Conservation (phyloP, 148 eudicot genomes). For the Fagopyrum tataricum region DNA sequence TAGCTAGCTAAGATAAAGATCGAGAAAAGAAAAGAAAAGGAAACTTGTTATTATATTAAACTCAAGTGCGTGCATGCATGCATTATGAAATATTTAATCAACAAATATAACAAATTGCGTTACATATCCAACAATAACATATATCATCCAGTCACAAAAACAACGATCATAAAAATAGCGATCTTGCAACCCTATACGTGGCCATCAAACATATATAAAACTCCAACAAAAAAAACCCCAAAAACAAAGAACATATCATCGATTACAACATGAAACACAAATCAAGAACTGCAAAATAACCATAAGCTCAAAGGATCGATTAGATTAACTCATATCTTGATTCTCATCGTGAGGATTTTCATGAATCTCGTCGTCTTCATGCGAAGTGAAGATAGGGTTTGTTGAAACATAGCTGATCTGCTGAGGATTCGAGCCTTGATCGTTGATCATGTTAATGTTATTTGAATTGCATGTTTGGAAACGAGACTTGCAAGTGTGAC, state of each 20-base stretch:
- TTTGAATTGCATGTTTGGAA: conserved; percentile 18
- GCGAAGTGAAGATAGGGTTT: not conserved
- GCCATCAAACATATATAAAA: not conserved
- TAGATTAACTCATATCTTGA: not conserved
- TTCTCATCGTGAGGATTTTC: not conserved
- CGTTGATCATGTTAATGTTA: not conserved
- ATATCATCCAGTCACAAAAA: not conserved
- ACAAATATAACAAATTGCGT: not conserved
- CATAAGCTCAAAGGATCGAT: not conserved
- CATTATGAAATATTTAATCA: not conserved
- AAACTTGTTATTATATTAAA: not conserved
- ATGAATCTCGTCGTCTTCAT: not conserved
- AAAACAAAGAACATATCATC: not conserved
- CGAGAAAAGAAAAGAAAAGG: too few species aligned
- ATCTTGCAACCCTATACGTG: not conserved
- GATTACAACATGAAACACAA: not conserved
- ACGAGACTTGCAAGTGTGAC: conserved; percentile 52
- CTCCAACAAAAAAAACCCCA: not conserved
- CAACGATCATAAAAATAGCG: not conserved
- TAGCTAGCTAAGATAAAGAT: too few species aligned
- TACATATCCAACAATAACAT: not conserved
- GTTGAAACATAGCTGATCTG: conserved; percentile 17
- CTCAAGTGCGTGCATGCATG: not conserved
- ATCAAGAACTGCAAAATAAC: not conserved
- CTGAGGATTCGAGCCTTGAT: not conserved